A percentile compares a stretch with the other conserved stretches of the same genome.
Conservation (phyloP, 2,329 filamentous ascomycete genomes). For the Rachicladosporium sp. region DNA sequence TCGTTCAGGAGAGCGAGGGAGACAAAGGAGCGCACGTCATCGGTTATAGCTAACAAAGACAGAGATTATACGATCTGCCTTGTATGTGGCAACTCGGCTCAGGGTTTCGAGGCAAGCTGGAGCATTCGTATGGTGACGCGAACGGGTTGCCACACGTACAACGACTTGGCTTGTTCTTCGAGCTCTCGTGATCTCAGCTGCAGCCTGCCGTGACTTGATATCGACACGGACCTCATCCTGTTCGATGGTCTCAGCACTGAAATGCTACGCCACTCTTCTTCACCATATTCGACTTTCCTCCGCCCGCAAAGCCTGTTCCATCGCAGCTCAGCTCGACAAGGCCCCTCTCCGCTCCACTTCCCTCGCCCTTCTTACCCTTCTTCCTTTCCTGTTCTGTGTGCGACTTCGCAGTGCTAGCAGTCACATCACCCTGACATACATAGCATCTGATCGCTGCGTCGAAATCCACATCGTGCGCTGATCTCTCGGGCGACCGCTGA, state of each 20-base stretch:
- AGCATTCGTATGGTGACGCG: too few relatives aligned
- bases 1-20: too few relatives aligned
- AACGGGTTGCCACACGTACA: too few relatives aligned
- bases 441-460: constrained; percentile 56
- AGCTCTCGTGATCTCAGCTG: too few relatives aligned
- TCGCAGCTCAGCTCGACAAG: constrained; percentile 72
- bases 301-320: constrained; percentile 83
- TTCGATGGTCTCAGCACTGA: constrained; percentile 39
- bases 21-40: too few relatives aligned
- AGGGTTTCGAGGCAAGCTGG: too few relatives aligned
- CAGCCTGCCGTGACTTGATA: too few relatives aligned
- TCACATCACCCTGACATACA: constrained; percentile 74
- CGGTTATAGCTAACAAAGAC: too few relatives aligned
- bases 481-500: constrained; percentile 48
- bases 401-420: constrained; percentile 21
- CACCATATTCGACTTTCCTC: constrained; percentile 63
- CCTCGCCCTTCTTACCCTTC: constrained; percentile 17
- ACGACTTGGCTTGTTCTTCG: too few relatives aligned
- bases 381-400: constrained; percentile 8
- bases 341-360: constrained; percentile 45
- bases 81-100: too few relatives aligned
- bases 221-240: too few relatives aligned
- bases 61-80: too few relatives aligned
- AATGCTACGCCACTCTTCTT: constrained; percentile 70
- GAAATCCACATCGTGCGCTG: constrained; percentile 44